Percentiles rank a stretch among this genome's conserved stretches.
Conservation (phyloP, 2,329 filamentous ascomycete genomes). For the Scedosporium apiospermum region DNA sequence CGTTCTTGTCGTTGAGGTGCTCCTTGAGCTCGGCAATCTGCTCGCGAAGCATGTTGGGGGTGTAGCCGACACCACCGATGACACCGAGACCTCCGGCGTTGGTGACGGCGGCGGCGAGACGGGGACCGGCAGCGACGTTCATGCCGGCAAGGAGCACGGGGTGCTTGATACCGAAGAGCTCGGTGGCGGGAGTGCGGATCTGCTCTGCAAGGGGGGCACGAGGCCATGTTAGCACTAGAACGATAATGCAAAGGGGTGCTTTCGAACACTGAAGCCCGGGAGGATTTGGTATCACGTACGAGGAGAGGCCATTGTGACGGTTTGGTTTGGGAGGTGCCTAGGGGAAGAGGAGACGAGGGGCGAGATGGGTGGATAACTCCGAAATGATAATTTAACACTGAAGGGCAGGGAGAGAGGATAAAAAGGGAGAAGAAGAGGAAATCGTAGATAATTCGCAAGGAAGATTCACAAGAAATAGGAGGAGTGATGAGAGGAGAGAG, state of each 20-base stretch:
- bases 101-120: conserved; percentile 91
- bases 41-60: conserved; percentile 91
- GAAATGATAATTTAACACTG: conserved; percentile 6
- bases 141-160: conserved; percentile 93
- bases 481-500: not conserved
- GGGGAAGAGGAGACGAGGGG: conserved; percentile 16
- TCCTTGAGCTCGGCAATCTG: conserved; percentile 92
- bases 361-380: conserved; percentile 1
- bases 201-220: conserved; percentile 48
- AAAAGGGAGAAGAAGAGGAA: not conserved
- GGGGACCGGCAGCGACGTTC: conserved; percentile 96
- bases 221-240: conserved; percentile 12
- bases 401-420: not conserved
- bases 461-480: not conserved
- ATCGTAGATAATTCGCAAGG: not conserved
- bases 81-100: conserved; percentile 96
- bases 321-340: conserved; percentile 6
- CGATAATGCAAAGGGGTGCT: not conserved
- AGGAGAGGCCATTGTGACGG: conserved; percentile 61
- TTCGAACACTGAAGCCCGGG: not conserved
- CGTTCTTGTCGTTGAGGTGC: conserved; percentile 79
- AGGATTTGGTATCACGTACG: conserved; percentile 44
- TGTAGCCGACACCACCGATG: conserved; percentile 92
- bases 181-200: conserved; percentile 85
- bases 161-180: conserved; percentile 97